Conservation (phyloP, 2,329 filamentous ascomycete genomes). For the Fusarium buxicola region DNA sequence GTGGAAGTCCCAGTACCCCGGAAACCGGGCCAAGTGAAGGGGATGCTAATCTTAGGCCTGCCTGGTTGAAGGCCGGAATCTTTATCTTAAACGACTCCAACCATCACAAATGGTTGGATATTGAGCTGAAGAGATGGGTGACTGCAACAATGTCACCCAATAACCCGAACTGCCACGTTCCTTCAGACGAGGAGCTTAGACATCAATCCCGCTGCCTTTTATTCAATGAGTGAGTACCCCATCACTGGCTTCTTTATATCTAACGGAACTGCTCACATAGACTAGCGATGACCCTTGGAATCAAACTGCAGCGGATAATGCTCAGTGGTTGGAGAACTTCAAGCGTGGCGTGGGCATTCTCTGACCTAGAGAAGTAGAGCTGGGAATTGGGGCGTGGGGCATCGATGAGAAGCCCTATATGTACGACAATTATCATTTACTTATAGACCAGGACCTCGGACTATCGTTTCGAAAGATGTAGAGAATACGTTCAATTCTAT, state of each 20-base stretch:
- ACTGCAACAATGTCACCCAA: slow-evolving; percentile 49
- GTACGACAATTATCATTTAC: too few relatives aligned
- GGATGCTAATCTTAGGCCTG: slow-evolving; percentile 17
- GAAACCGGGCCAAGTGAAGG: background rate
- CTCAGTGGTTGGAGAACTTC: slow-evolving; percentile 67
- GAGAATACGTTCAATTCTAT: too few relatives aligned
- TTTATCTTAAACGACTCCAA: slow-evolving; percentile 44
- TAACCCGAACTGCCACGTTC: slow-evolving; percentile 47
- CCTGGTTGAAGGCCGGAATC: slow-evolving; percentile 29
- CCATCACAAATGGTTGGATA: slow-evolving; percentile 40
- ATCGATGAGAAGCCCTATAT: too few relatives aligned
- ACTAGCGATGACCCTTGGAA: slow-evolving; percentile 68
- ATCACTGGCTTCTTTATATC: too few relatives aligned
- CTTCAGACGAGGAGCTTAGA: slow-evolving; percentile 53
- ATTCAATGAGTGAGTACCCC: slow-evolving; percentile 49
- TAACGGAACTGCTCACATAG: too few relatives aligned
- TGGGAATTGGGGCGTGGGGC: too few relatives aligned
- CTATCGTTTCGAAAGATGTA: too few relatives aligned
- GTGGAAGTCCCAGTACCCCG: background rate
- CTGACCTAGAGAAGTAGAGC: background rate
- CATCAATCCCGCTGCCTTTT: slow-evolving; percentile 51
- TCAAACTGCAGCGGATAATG: slow-evolving; percentile 67
- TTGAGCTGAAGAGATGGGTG: slow-evolving; percentile 46
- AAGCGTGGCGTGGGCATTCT: slow-evolving; percentile 63
- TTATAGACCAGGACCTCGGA: too few relatives aligned